Conservation (phyloP, 192 early-diverging fungal genomes). For the Pecoramyces ruminantium region DNA sequence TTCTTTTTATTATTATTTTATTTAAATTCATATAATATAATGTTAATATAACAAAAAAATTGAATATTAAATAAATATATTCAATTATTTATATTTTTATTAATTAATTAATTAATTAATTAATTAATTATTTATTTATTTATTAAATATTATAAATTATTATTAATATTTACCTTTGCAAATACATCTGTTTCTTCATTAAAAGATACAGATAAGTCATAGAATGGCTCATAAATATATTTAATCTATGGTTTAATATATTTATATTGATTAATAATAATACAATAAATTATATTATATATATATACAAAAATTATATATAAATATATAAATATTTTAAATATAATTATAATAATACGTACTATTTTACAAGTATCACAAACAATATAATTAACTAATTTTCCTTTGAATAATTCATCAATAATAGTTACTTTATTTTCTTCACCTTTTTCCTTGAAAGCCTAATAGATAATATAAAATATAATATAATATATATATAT, state of each 20-base stretch:
- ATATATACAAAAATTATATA: conserved; percentile 2
- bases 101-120: no score
- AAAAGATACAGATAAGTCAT: conserved; percentile 5
- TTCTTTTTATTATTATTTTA: background rate
- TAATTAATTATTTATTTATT: no score
- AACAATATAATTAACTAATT: conserved; percentile 41
- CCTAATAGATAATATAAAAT: no score
- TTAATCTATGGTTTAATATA: conserved; percentile 42
- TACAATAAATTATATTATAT: background rate
- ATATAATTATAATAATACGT: background rate
- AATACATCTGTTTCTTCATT: conserved; percentile 3
- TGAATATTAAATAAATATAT: no score
- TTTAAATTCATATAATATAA: no score
- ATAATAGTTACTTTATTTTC: conserved; percentile 21
- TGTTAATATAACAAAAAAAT: no score
- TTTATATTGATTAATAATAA: conserved; percentile 19
- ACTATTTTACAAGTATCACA: conserved; percentile 41
- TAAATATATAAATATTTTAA: background rate
- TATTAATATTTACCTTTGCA: background rate
- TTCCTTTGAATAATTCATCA: conserved; percentile 47
- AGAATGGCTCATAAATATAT: conserved; percentile 9
- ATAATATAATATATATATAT: no score
- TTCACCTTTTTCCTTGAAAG: background rate
- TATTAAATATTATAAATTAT: background rate
- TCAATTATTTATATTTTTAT: no score